Base-by-base conservation (phyloP, 1,284 basidiomycete genomes). In the Moesziomyces sp. region DNA sequence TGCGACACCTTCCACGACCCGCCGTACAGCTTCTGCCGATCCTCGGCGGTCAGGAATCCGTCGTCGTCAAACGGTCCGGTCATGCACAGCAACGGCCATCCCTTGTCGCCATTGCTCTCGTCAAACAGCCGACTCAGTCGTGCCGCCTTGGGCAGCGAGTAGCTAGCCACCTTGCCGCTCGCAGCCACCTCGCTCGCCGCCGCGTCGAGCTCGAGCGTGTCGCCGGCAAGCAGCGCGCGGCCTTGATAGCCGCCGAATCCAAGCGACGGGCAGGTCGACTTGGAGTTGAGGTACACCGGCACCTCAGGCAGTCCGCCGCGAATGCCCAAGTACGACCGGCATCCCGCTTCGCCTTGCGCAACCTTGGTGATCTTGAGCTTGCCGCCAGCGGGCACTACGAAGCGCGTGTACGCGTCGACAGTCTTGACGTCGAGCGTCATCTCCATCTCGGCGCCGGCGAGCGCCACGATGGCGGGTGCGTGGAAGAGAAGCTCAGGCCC, bases 41-140 rank as follows among this genome's bases (percentile, higher is more conserved):
- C 66, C 19, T 86, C 83, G 0, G 84, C 45, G 0, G 88, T 88
- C 14, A 91, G 73, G 74, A 88, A 91, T 47, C 87, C 87, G 3
- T 86, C 85, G 60, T 90, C 89, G 60, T 88, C 90, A 30, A 91
- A 89, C 0, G 90, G 90, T 0, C 90, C 90, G 1, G 88, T 75
- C 30, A 91, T 86, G 55, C 88, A 89, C 51, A 87, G 84, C 11
- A 91, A 76, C 0, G 84, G 81, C 89, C 89, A 90, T 68, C 58
- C n/a, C 16, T 48, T 23, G 13, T 45, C 51, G 48, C 42, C 23
- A 21, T 40, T 56, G 21, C 51, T 53, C 51, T 60, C 46, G 30
- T 60, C 51, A 18, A 62, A 62, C 5, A 55, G 38, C 40, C 26
- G 23, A 3, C 35, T 48, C 9, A 60, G 51, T 21, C 58, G 51